Base-by-base conservation (phyloP, 2,329 filamentous ascomycete genomes). In the Botryotinia narcissicola region DNA sequence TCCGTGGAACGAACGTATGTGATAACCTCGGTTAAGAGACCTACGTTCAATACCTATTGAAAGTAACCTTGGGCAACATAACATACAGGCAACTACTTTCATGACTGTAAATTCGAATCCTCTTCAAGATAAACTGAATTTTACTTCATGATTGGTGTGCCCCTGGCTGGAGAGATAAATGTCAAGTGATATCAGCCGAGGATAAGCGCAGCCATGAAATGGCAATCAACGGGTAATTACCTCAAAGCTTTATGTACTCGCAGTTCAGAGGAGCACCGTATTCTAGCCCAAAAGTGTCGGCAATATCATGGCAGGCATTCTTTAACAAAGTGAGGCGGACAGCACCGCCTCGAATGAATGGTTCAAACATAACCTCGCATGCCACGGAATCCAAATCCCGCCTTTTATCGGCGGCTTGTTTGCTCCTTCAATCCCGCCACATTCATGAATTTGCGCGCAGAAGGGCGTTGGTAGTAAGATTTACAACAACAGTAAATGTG, bases 291-390 rank as follows among this genome's bases (percentile, higher is more conserved):
- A 3, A 60, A 22, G 14, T 35, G 16, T 61, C 32, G 29, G 20
- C 2, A n/a, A 14, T n/a, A 51, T 22, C 25, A 25, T 35, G 37
- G 25, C 57, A 37, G 48, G 48, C 25, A 64, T 32, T 32, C 32
- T 22, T 6, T 29, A 16, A 4, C 25, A 48, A 71, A 71, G 42
- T 64, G 69, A 71, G 69, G 69, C 69, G 35, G 44, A 40, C 42
- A 40, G n/a, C 18, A 40, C 42, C n/a, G 42, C 25, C 48, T 48
- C 44, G n/a, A 40, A 42, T 64, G 59, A 64, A 40, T 71, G 69
- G 42, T 25, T 48, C 20, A 35, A 25, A 22, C 59, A 10, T 14
- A 51, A 44, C 32, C 40, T 71, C 42, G 57, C 40, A 64, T 46
- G 46, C 12, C 25, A 48, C 63, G 48, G 16, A 40, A n/a, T 42